Percentiles rank a stretch among this genome's conserved stretches.
phyloP scores from a whole-genome alignment of 73 alveolate genomes.

The Strombidium stylifer region DNA sequence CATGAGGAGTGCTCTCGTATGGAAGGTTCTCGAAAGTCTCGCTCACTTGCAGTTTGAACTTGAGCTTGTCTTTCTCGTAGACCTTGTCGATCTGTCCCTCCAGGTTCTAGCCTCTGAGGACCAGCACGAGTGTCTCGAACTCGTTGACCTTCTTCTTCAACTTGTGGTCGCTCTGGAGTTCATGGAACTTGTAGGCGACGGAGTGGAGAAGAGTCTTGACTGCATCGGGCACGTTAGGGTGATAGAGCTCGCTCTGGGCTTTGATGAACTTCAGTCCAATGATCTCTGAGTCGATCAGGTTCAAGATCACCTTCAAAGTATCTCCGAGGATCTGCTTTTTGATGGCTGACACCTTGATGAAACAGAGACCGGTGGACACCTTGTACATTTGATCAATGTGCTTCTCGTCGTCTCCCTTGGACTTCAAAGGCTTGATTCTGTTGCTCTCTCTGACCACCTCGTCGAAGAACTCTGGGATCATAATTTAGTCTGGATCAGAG shows the following conservation, averaged over 20 bases:
- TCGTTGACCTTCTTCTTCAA: constrained; percentile 12
- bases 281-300: constrained; percentile 11
- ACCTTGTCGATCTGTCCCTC: constrained; percentile 6
- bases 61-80: constrained; percentile 19
- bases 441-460: constrained; percentile 1
- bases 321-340: background rate
- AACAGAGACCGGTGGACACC: background rate
- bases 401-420: background rate
- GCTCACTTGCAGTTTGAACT: constrained; percentile 3
- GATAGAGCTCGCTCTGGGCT: background rate
- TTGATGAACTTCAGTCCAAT: constrained; percentile 14
- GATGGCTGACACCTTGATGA: constrained; percentile 22
- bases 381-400: background rate
- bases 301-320: background rate
- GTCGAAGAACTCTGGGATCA: background rate
- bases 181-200: constrained; percentile 27
- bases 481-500: background rate
- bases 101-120: constrained; percentile 25
- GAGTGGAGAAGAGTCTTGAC: constrained; percentile 6
- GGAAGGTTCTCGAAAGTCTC: no score
- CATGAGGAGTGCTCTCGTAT: constrained; percentile 14
- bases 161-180: constrained; percentile 1
- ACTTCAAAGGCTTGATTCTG: background rate
- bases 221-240: constrained; percentile 1
- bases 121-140: constrained; percentile 25